These are phyloP conservation scores for Metroxylon sagu DNA, from an alignment of 176 grass and related monocot genomes.

Conservation along the genomic window DNA sequence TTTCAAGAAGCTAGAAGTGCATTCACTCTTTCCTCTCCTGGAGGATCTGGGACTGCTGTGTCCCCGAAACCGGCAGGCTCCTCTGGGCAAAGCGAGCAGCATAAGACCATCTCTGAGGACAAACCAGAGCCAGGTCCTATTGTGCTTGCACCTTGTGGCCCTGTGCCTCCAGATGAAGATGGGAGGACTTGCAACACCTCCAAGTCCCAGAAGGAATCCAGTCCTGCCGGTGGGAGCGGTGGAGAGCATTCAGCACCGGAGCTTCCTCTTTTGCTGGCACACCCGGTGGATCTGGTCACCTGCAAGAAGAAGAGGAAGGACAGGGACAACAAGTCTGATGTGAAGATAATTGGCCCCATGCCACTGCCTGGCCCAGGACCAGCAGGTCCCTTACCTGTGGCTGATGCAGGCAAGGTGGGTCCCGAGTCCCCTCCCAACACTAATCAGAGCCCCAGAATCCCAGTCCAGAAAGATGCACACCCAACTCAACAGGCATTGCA, in stretches of 20 bases:
- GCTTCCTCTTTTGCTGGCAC: slow-evolving; percentile 28
- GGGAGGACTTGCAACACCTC: slow-evolving; percentile 25
- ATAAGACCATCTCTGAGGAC: slow-evolving; percentile 17
- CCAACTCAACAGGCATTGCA: slow-evolving; percentile 44
- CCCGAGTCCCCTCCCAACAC: slow-evolving; percentile 32
- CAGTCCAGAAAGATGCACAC: slow-evolving; percentile 49
- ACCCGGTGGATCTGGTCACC: slow-evolving; percentile 77
- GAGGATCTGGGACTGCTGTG: slow-evolving; percentile 18
- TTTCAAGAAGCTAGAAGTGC: slow-evolving; percentile 60
- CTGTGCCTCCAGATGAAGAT: slow-evolving; percentile 12
- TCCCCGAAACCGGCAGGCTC: slow-evolving; percentile 9
- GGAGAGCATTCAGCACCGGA: slow-evolving; percentile 27
- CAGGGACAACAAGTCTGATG: slow-evolving; percentile 34
- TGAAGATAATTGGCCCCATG: slow-evolving; percentile 13
- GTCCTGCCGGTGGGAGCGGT: slow-evolving; percentile 24
- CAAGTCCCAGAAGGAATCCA: slow-evolving; percentile 49
- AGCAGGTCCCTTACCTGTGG: slow-evolving; percentile 43
- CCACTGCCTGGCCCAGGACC: slow-evolving; percentile 62
- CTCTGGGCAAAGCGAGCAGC: slow-evolving; percentile 29
- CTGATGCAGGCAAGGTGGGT: slow-evolving; percentile 43
- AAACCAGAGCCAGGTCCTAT: slow-evolving; percentile 27
- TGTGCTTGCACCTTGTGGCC: slow-evolving; percentile 18
- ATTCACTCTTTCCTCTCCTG: slow-evolving; percentile 46
- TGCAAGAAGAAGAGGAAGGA: slow-evolving; percentile 96
- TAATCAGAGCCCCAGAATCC: slow-evolving; percentile 39